Evolutionary conservation across 148 eudicot species (phyloP), one percentile per base, ranked within the genome.

Genomic region (Rhododendron ovatum): DNA sequence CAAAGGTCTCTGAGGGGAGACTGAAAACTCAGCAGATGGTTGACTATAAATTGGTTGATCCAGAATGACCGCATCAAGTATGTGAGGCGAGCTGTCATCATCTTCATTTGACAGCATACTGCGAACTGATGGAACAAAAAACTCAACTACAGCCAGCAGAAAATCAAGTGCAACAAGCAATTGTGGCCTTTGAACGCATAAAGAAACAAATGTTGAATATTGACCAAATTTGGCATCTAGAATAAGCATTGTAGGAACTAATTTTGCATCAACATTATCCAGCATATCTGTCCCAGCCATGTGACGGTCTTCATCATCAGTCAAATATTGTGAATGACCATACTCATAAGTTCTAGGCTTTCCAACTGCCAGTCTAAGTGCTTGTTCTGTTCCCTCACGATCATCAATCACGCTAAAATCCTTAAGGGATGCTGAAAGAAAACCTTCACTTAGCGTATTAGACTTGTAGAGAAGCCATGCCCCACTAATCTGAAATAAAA

Each of bases 121-220:
- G 76, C 92, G 92, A 81, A 97, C 90, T 77, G 98, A 86, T 55
- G 99, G 99, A 47, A 93, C 98, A 91, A 97, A 97, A 91, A 95
- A 97, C 87, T 97, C 98, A 69, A 89, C 92, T 61, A 94, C 95
- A 77, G 96, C 99, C 84, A 97, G 84, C 71, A 97, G 93, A 87
- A 97, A 97, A 88, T 97, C 99, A 88, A 97, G 99, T 55, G 99
- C 96, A 86, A 97, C 99, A 59, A 97, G 98, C 89, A 97, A 88
- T 69, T 94, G 99, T 74, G 99, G 99, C 92, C 99, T 93, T 88
- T 97, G 99, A 84, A 95, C 81, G 86, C 96, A 91, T 78, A 97
- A 82, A 89, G 93, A 93, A 12, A 97, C 84, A 86, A 86, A 93
- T 55, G 96, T 95, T 5, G 90, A 92, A 48, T 83, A 53, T 83